These are phyloP conservation scores for Cordyceps cicadae DNA, from an alignment of 2,329 filamentous ascomycete genomes.

Conservation along the genomic window DNA sequence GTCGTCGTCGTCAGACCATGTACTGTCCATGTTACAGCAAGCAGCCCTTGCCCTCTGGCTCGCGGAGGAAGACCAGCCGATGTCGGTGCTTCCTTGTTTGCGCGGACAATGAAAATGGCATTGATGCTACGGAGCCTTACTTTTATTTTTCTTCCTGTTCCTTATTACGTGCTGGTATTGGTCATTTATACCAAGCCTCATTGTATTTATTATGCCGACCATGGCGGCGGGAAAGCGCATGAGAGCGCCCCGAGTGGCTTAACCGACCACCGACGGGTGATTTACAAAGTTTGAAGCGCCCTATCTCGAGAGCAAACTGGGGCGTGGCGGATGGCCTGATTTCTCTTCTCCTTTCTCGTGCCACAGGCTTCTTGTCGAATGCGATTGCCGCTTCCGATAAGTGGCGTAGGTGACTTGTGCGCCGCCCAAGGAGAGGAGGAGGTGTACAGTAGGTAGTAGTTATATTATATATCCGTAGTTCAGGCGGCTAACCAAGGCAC, in stretches of 20 bases:
- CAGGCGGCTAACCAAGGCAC: background rate
- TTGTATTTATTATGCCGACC: background rate
- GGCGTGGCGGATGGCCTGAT: background rate
- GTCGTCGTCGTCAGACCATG: background rate
- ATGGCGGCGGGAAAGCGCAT: no score
- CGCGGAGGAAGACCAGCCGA: background rate
- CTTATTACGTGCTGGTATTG: background rate
- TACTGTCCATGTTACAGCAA: background rate
- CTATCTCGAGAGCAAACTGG: background rate
- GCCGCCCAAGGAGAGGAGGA: background rate
- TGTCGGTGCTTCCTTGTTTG: background rate
- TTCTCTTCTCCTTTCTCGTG: background rate
- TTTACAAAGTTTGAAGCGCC: background rate
- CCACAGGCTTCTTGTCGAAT: background rate
- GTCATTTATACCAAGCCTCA: background rate
- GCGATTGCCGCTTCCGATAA: background rate
- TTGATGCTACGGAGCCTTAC: background rate
- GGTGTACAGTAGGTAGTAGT: no score
- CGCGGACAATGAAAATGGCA: background rate
- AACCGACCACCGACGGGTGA: no score
- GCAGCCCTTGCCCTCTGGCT: background rate
- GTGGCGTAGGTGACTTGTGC: background rate
- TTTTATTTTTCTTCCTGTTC: background rate
- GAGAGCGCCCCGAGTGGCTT: background rate
- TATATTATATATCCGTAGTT: no score